A percentile compares a stretch with the other conserved stretches of the same genome.
Evolutionary conservation across 352 stramenopile genomes (phyloP).

Genomic region (Thraustochytrium sp.): DNA sequence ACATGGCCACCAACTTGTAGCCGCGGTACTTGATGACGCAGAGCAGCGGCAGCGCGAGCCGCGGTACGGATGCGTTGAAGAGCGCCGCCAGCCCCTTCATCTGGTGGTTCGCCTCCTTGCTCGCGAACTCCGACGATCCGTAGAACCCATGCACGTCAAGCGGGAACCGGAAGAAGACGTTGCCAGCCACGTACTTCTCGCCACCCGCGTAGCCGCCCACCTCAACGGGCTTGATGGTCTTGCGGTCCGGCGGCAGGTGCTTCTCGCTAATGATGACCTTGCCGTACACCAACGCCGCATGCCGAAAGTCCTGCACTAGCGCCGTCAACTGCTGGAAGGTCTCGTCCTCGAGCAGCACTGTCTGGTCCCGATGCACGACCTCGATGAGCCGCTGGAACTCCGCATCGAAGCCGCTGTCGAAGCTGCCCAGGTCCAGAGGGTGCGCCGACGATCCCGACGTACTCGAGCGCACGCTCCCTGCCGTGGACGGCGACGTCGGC

Average conservation of each 20-base stretch:
- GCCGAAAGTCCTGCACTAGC: constrained; percentile 16
- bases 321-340: not conserved
- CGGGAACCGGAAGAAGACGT: constrained; percentile 38
- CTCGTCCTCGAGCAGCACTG: not conserved
- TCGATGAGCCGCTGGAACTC: constrained; percentile 30
- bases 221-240: constrained; percentile 38
- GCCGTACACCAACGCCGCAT: constrained; percentile 7
- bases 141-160: constrained; percentile 47
- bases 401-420: constrained; percentile 11
- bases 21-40: constrained; percentile 10
- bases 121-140: not conserved
- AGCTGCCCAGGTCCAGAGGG: constrained; percentile 1
- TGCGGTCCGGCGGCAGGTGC: constrained; percentile 10
- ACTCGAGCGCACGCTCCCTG: too few species aligned
- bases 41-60: not conserved
- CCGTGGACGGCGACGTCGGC: too few species aligned
- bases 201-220: constrained; percentile 32
- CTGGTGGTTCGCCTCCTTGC: constrained; percentile 40
- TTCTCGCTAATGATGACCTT: constrained; percentile 39
- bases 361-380: not conserved
- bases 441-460: not conserved
- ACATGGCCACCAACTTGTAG: constrained; percentile 21
- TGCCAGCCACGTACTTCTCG: constrained; percentile 30
- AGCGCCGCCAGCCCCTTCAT: constrained; percentile 26
- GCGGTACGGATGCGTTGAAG: not conserved